phyloP scores from a whole-genome alignment of 331 rosid species.

The Malus hybrid region DNA sequence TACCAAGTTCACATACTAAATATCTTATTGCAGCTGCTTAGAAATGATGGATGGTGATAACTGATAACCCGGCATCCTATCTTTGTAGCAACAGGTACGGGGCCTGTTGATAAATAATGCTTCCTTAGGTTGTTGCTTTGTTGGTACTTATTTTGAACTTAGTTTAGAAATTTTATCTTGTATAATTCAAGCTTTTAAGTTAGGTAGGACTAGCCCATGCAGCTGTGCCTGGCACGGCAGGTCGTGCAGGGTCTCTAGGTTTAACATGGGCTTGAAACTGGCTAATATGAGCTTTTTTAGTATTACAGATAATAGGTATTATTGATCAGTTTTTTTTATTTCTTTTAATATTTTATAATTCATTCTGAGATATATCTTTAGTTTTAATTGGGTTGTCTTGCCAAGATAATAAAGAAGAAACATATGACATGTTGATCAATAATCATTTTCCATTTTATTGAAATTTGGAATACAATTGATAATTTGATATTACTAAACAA shows the following conservation, averaged over 20 bases:
- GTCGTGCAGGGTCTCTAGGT: neutral
- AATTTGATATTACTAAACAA: neutral
- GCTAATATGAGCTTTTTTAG: neutral
- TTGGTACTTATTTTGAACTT: neutral
- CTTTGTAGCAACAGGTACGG: slow-evolving; percentile 32
- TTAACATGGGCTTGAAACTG: neutral
- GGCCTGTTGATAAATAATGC: neutral
- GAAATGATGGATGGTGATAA: slow-evolving; percentile 20
- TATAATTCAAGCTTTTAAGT: neutral
- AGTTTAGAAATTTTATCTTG: neutral
- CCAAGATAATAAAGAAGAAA: neutral
- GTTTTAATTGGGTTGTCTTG: neutral
- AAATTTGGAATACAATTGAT: neutral
- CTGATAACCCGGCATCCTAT: slow-evolving; percentile 14
- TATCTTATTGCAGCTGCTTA: slow-evolving; percentile 23
- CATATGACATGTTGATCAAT: neutral
- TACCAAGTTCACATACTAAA: slow-evolving; percentile 1
- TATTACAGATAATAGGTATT: neutral
- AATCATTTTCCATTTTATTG: neutral
- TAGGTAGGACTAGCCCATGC: neutral
- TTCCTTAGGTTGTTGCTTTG: neutral
- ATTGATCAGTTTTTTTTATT: neutral
- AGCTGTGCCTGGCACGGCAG: neutral
- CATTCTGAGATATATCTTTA: neutral
- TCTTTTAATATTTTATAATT: neutral